Evolutionary conservation across 805 yeast genomes (phyloP), one percentile per base, ranked within the genome.

Genomic region (Alloascoidea africana): DNA sequence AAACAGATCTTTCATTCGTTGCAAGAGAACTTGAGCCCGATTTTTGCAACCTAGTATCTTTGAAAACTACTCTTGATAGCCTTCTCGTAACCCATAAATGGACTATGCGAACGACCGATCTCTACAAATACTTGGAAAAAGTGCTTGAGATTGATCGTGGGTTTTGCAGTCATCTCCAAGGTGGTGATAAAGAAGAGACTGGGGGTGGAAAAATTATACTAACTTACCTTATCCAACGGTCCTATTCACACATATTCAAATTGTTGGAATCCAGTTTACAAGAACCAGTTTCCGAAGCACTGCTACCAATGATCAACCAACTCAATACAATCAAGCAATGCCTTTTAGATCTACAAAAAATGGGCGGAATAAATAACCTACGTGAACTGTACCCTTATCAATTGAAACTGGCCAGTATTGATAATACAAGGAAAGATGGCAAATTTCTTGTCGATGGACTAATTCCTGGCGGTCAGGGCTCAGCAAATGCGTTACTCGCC

Each of bases 391-490:
- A 87, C 51, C 99, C 98, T 4, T 91, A 84, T 54, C 97, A 91
- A 58, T 74, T 91, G 76, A 91, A 91, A 59, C 66, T 91, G 39
- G 91, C 93, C 2, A 77, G 91, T 13, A 66, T 91, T 42, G 98
- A 91, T 55, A 82, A 86, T 50, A 53, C 80, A 51, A 73, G 96
- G 52, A 67, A 62, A 11, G 97, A 91, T 54, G 99, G 99, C 4
- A 89, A 84, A 61, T 91, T 91, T 50, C 74, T 81, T 51, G 80
- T 85, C 35, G 84, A 82, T 43, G 30, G 30, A 8, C 83, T 83
- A 44, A 80, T 91, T 33, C 99, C 99, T 2, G 97, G 91, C 54
- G 99, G 99, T 8, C 99, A 91, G 58, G 98, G 96, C 4, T 75
- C 94, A n/a, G 64, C 91, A 44, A 86, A 76, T 55, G 94, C 94